Evolutionary conservation across 495 filamentous ascomycete genomes (phyloP).

Genomic region (Lasiosphaeriaceae sp.): DNA sequence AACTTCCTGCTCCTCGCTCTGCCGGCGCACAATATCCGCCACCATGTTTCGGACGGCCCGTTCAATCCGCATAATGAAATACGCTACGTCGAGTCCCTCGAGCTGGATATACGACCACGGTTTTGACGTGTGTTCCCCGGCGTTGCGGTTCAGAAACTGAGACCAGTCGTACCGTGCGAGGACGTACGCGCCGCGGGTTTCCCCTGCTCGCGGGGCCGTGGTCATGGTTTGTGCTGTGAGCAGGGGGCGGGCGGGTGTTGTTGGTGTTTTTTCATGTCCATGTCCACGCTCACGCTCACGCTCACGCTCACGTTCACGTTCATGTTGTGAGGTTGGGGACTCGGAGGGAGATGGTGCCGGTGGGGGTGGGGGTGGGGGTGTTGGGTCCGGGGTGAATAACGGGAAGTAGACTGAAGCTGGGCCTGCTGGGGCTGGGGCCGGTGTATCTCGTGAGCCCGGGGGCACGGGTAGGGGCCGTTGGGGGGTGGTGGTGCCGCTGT

Average conservation of each 20-base stretch:
- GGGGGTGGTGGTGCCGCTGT: too few relatives aligned
- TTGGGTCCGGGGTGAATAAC: too few relatives aligned
- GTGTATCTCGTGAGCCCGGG: too few relatives aligned
- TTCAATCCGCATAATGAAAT: constrained; percentile 14
- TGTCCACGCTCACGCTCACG: too few relatives aligned
- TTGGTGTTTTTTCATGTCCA: too few relatives aligned
- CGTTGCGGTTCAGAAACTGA: constrained; percentile 4
- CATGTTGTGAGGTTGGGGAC: too few relatives aligned
- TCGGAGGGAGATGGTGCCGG: too few relatives aligned
- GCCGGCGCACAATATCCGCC: background rate
- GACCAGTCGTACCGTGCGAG: constrained; percentile 11
- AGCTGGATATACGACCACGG: background rate
- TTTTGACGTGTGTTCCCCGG: background rate
- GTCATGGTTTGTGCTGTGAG: background rate
- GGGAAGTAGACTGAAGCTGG: too few relatives aligned
- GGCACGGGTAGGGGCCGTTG: too few relatives aligned
- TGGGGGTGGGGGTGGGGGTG: too few relatives aligned
- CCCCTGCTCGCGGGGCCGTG: background rate
- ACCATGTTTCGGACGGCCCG: background rate
- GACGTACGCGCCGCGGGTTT: constrained; percentile 18
- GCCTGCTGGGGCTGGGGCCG: too few relatives aligned
- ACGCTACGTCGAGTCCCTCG: constrained; percentile 7
- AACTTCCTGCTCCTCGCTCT: background rate
- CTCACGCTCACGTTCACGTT: too few relatives aligned
- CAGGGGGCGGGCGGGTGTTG: background rate